A percentile compares a stretch with the other conserved stretches of the same genome.
phyloP scores from a whole-genome alignment of 345 rosid genomes.

The Luvunga scandens region DNA sequence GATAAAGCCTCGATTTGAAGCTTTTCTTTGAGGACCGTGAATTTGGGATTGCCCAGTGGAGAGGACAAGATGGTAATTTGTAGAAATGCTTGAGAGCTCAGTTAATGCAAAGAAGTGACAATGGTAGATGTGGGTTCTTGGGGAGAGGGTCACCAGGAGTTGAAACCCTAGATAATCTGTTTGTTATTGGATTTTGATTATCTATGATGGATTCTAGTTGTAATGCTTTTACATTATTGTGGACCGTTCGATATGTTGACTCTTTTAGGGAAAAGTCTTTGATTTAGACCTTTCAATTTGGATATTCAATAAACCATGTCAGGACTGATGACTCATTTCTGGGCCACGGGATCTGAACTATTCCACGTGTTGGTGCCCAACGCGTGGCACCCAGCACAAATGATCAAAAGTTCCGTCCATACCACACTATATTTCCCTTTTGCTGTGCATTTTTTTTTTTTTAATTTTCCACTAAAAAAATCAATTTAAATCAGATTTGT shows the following conservation, averaged over 20 bases:
- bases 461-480: too few relatives aligned
- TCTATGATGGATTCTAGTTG: background rate
- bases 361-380: background rate
- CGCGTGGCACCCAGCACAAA: background rate
- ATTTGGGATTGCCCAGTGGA: background rate
- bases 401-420: too few relatives aligned
- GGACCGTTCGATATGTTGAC: background rate
- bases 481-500: too few relatives aligned
- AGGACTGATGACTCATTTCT: background rate
- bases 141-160: background rate
- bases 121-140: background rate
- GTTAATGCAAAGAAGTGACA: background rate
- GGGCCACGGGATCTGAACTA: background rate
- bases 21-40: constrained; percentile 9
- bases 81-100: background rate
- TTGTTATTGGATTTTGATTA: background rate
- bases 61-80: background rate
- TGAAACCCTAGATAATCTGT: constrained; percentile 20
- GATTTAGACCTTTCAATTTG: background rate
- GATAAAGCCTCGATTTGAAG: background rate
- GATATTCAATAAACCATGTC: background rate
- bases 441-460: too few relatives aligned
- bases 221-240: background rate
- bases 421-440: too few relatives aligned
- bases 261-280: background rate